Conservation (phyloP, 2,329 filamentous ascomycete species). For the Penicillium sp. region DNA sequence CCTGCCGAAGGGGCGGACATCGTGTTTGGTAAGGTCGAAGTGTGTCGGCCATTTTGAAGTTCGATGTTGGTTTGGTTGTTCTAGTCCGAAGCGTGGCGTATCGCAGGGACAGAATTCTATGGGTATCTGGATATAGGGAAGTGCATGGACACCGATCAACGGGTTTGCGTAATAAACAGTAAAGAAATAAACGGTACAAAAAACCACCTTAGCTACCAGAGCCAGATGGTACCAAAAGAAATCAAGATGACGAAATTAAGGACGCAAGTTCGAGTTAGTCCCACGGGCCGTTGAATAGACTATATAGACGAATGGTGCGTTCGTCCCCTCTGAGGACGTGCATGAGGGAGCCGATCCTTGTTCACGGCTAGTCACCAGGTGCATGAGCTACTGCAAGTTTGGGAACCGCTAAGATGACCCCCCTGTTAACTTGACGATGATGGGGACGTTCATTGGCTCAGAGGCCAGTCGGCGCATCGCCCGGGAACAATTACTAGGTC, state of each 20-base stretch:
- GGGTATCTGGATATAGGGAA: conserved; percentile 26
- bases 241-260: conserved; percentile 26
- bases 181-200: conserved; percentile 21
- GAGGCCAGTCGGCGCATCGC: conserved; percentile 21
- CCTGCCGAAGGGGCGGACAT: conserved; percentile 58
- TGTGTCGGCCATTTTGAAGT: conserved; percentile 47
- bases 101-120: conserved; percentile 18
- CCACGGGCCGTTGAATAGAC: conserved; percentile 25
- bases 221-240: conserved; percentile 26
- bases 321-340: conserved; percentile 17
- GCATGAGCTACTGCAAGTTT: conserved; percentile 36
- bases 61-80: conserved; percentile 29
- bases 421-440: conserved; percentile 4
- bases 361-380: conserved; percentile 15
- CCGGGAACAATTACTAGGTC: conserved; percentile 7
- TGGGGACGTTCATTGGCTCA: conserved; percentile 15
- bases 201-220: conserved; percentile 36
- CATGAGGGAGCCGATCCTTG: conserved; percentile 15
- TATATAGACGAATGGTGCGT: conserved; percentile 31
- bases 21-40: conserved; percentile 53
- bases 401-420: conserved; percentile 25
- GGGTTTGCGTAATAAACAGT: conserved; percentile 14
- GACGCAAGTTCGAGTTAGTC: conserved; percentile 26
- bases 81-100: neutral
- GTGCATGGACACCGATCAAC: conserved; percentile 36